Evolutionary conservation across 2,329 filamentous ascomycete species (phyloP), one percentile per base, ranked within the genome.

Genomic region (Aaosphaeria pasadenensis): DNA sequence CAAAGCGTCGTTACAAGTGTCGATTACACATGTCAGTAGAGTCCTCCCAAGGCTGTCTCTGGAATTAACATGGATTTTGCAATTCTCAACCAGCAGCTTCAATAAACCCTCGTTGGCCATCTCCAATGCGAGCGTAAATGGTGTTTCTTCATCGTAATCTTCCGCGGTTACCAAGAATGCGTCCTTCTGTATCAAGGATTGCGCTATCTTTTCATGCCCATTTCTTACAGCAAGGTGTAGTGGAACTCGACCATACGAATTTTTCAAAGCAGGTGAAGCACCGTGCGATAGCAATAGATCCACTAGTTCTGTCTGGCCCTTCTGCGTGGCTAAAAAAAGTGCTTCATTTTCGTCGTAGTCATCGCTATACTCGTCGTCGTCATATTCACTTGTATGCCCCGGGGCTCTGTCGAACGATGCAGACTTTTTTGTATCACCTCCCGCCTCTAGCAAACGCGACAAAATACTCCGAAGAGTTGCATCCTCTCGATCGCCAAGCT

Each of bases 391-490:
- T 2, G 28, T 2, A 9, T 33, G n/a, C 9, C 4, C 39, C 7
- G 4, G 7, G 24, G 7, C 24, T n/a, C 7, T n/a, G 24, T 28
- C 24, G 4, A 44, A 33, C 3, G 17, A 29, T 42, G 5, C 17
- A n/a, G 42, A 39, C 31, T 11, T 40, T 31, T 4, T 33, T 11
- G 42, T 50, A 32, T 48, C 41, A 9, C 45, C 48, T 32, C 51
- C 45, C 1, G 48, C 48, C 11, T 39, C 36, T 30, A 53, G 51
- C 29, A 53, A 39, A 28, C 45, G 6, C 11, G 40, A 46, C 9
- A 53, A 28, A n/a, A 48, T 39, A n/a, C 24, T n/a, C 33, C 44
- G 31, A 5, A 50, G 32, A 42, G 30, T 32, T n/a, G 6, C 4
- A 17, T 46, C 43, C 17, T 9, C 28, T 7, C 29, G 1, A 13